Evolutionary conservation across 345 rosid genomes (phyloP).

Genomic region (Populus euphratica): DNA sequence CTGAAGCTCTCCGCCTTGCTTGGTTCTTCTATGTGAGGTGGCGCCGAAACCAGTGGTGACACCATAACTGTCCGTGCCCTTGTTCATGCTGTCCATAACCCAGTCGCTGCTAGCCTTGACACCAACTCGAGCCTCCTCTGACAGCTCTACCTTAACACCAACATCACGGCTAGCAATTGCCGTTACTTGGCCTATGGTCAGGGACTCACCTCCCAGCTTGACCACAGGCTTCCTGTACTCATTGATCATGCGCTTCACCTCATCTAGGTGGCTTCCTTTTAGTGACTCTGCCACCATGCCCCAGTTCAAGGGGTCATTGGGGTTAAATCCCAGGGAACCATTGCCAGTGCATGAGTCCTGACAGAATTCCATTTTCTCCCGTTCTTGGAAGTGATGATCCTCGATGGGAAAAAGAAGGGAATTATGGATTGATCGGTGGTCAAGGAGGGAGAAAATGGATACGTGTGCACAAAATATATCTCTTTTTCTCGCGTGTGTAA

Average conservation of each 20-base stretch:
- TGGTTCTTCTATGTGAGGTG: slow-evolving; percentile 27
- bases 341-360: background rate
- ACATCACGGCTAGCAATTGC: slow-evolving; percentile 40
- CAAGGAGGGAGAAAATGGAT: background rate
- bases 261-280: slow-evolving; percentile 80
- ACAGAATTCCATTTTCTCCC: slow-evolving; percentile 4
- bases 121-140: slow-evolving; percentile 15
- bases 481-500: too few relatives aligned
- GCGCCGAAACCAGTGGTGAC: slow-evolving; percentile 34
- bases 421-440: background rate
- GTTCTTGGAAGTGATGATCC: background rate
- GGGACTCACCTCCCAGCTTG: slow-evolving; percentile 59
- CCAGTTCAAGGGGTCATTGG: slow-evolving; percentile 69
- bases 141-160: slow-evolving; percentile 16
- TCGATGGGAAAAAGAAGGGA: background rate
- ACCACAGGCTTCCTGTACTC: slow-evolving; percentile 58
- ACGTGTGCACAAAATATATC: too few relatives aligned
- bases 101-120: slow-evolving; percentile 31
- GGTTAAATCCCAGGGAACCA: background rate
- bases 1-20: slow-evolving; percentile 28
- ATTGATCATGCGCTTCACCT: slow-evolving; percentile 68
- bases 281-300: slow-evolving; percentile 57
- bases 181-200: slow-evolving; percentile 74
- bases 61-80: slow-evolving; percentile 31
- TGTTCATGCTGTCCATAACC: slow-evolving; percentile 23